phyloP scores from a whole-genome alignment of 2,329 filamentous ascomycete genomes.

The Aureobasidium sp. region DNA sequence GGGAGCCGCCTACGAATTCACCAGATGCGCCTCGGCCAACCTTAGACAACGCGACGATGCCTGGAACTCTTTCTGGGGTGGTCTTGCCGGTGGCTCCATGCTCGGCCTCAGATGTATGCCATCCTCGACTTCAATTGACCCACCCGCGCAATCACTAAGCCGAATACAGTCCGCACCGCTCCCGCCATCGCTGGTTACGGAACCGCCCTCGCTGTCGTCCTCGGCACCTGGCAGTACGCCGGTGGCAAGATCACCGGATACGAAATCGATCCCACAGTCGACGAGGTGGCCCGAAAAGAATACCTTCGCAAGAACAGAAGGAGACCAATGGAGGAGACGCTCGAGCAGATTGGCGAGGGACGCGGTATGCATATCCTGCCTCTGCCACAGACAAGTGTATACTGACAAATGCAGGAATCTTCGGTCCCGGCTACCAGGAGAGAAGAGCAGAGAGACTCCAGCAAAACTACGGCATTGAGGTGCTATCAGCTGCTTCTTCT shows the following conservation, averaged over 20 bases:
- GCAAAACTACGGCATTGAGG: slow-evolving; percentile 81
- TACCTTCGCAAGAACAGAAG: slow-evolving; percentile 65
- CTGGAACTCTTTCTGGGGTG: slow-evolving; percentile 67
- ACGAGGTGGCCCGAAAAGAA: slow-evolving; percentile 73
- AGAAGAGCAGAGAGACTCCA: slow-evolving; percentile 72
- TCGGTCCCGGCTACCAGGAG: slow-evolving; percentile 76
- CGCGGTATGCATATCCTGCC: slow-evolving; percentile 53
- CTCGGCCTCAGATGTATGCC: slow-evolving; percentile 64
- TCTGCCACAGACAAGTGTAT: slow-evolving; percentile 5
- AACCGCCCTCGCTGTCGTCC: slow-evolving; percentile 48
- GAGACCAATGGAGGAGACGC: slow-evolving; percentile 69
- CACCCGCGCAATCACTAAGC: slow-evolving; percentile 18
- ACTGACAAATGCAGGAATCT: slow-evolving; percentile 55
- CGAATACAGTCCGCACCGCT: slow-evolving; percentile 48
- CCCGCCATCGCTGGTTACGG: slow-evolving; percentile 65
- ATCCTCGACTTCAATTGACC: not conserved
- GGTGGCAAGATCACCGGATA: slow-evolving; percentile 55
- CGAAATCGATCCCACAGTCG: slow-evolving; percentile 50
- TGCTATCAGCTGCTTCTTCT: slow-evolving; percentile 33
- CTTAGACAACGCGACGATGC: slow-evolving; percentile 76
- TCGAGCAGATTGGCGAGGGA: slow-evolving; percentile 77
- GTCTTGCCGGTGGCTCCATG: slow-evolving; percentile 67
- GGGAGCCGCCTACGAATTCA: slow-evolving; percentile 72
- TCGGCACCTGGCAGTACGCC: slow-evolving; percentile 62
- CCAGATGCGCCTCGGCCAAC: slow-evolving; percentile 70